Percentiles rank a stretch among this genome's conserved stretches.
These are phyloP conservation scores for Chalaropsis thielavioides DNA, from an alignment of 2,329 filamentous ascomycete genomes.

Conservation along the genomic window DNA sequence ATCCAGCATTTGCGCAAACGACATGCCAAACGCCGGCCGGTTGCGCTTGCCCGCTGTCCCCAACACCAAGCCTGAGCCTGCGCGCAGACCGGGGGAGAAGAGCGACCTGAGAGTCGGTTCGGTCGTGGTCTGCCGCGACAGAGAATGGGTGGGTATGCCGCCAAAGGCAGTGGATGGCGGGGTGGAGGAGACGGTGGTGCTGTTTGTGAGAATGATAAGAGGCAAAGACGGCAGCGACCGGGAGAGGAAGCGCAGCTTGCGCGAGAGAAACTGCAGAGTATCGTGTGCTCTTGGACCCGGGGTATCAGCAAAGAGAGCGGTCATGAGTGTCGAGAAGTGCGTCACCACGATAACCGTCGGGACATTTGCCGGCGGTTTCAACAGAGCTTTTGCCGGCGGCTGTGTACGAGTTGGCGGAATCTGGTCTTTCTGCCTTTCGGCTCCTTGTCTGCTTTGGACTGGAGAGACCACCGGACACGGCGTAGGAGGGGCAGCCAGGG, in stretches of 20 bases:
- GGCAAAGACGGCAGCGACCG: constrained; percentile 29
- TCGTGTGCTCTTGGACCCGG: constrained; percentile 35
- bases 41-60: constrained; percentile 23
- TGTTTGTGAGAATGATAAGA: constrained; percentile 42
- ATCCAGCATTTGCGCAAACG: constrained; percentile 41
- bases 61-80: too few species aligned
- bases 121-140: constrained; percentile 20
- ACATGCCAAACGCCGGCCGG: constrained; percentile 39
- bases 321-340: constrained; percentile 38
- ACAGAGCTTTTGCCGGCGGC: neutral
- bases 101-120: constrained; percentile 37
- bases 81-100: constrained; percentile 28
- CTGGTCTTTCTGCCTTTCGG: neutral
- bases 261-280: constrained; percentile 34
- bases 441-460: neutral
- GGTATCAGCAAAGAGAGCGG: constrained; percentile 36
- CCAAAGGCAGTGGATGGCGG: neutral
- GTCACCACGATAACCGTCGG: constrained; percentile 41
- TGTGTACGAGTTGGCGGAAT: neutral
- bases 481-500: neutral
- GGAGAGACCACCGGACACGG: neutral
- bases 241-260: constrained; percentile 33
- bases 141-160: neutral
- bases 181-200: constrained; percentile 24
- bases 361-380: neutral